phyloP scores from a whole-genome alignment of 2,329 filamentous ascomycete genomes.

The Epichloe baconii region DNA sequence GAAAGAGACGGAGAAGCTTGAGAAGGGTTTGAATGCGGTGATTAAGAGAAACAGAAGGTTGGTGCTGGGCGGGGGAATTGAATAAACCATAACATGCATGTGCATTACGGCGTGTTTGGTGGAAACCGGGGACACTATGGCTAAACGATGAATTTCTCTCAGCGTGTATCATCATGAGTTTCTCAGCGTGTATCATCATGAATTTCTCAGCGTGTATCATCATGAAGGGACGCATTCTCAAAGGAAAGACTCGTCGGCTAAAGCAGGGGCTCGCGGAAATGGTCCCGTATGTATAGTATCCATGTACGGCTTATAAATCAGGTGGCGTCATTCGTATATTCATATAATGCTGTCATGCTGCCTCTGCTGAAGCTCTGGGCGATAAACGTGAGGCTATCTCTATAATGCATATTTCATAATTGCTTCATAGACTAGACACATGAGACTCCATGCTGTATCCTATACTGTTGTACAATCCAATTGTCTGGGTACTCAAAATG shows the following conservation, averaged over 20 bases:
- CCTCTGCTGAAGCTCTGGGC: background rate
- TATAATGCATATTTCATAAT: background rate
- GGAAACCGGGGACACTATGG: no score
- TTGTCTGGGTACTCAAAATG: no score
- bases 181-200: no score
- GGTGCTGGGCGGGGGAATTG: slow-evolving; percentile 25
- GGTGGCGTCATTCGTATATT: background rate
- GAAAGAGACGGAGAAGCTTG: slow-evolving; percentile 48
- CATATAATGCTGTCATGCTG: background rate
- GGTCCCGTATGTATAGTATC: no score
- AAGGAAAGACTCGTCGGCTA: no score
- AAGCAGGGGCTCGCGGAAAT: no score
- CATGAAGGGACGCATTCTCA: no score
- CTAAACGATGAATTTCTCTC: no score
- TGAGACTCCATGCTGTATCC: background rate
- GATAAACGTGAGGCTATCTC: background rate
- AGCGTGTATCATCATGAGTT: no score
- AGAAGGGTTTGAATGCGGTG: slow-evolving; percentile 46
- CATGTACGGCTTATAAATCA: background rate
- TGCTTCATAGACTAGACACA: background rate
- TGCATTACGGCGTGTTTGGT: no score
- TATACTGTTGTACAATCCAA: no score
- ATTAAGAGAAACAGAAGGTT: slow-evolving; percentile 47
- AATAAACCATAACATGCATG: background rate
- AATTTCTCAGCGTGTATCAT: no score